phyloP scores from a whole-genome alignment of 2,329 filamentous ascomycete genomes.

The Alternaria viburni region DNA sequence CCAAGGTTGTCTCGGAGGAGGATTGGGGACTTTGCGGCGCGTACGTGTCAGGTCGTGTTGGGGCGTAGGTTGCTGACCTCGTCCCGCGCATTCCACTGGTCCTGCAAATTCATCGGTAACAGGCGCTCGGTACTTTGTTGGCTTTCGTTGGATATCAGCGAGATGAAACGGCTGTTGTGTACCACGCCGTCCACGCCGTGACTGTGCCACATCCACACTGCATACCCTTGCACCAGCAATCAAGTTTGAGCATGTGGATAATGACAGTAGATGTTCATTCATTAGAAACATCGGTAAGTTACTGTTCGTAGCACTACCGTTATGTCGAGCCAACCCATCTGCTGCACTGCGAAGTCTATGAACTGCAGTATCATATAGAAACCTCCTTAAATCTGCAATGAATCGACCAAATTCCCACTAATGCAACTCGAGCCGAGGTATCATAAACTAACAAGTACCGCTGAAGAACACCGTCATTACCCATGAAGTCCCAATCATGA shows the following conservation, averaged over 20 bases:
- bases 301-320: neutral
- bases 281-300: neutral
- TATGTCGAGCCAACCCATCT: too few relatives aligned
- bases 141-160: neutral
- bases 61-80: neutral
- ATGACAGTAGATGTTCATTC: neutral
- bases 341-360: too few relatives aligned
- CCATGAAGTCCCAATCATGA: constrained; percentile 11
- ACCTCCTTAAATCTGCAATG: too few relatives aligned
- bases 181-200: neutral
- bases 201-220: constrained; percentile 12
- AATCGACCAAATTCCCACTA: neutral
- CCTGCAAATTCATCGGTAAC: neutral
- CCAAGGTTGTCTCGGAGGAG: neutral
- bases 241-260: neutral
- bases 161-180: constrained; percentile 10
- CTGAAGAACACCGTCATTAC: constrained; percentile 16
- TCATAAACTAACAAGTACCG: constrained; percentile 23
- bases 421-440: constrained; percentile 22
- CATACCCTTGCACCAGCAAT: neutral
- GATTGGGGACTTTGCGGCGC: neutral
- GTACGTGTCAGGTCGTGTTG: neutral
- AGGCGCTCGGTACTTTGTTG: neutral
- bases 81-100: neutral
- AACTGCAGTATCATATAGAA: too few relatives aligned